Evolutionary conservation across 441 rosid genomes (phyloP).

Genomic region (Eutrema salsugineum): DNA sequence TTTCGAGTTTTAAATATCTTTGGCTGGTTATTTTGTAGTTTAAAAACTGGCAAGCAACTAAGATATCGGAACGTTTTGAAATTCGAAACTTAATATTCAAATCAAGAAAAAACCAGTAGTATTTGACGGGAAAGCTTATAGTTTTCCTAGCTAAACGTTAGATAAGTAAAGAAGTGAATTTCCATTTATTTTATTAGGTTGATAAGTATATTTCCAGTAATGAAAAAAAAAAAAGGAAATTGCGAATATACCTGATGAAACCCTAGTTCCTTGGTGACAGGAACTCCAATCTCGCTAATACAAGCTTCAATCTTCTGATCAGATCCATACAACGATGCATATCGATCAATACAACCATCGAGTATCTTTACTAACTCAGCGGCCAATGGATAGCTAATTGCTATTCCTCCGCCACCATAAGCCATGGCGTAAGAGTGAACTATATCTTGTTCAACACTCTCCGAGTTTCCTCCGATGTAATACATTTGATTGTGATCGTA

Average conservation of each 20-base stretch:
- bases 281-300: conserved; percentile 66
- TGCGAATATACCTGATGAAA: conserved; percentile 80
- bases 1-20: neutral
- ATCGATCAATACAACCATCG: conserved; percentile 74
- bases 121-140: neutral
- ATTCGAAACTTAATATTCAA: neutral
- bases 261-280: conserved; percentile 67
- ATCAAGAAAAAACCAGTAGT: neutral
- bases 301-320: conserved; percentile 75
- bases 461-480: conserved; percentile 78
- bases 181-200: neutral
- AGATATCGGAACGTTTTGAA: neutral
- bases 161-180: neutral
- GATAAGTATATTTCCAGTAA: neutral
- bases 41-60: neutral
- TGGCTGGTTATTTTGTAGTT: neutral
- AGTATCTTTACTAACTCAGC: conserved; percentile 50
- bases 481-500: conserved; percentile 83
- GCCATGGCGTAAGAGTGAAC: conserved; percentile 74
- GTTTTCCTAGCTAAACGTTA: neutral
- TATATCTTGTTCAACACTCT: conserved; percentile 70
- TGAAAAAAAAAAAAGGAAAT: neutral
- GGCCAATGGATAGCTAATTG: conserved; percentile 72
- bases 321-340: conserved; percentile 64
- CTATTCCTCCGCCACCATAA: conserved; percentile 88